phyloP scores from a whole-genome alignment of 169 alveolate species.

The Toxoplasma gondii region DNA sequence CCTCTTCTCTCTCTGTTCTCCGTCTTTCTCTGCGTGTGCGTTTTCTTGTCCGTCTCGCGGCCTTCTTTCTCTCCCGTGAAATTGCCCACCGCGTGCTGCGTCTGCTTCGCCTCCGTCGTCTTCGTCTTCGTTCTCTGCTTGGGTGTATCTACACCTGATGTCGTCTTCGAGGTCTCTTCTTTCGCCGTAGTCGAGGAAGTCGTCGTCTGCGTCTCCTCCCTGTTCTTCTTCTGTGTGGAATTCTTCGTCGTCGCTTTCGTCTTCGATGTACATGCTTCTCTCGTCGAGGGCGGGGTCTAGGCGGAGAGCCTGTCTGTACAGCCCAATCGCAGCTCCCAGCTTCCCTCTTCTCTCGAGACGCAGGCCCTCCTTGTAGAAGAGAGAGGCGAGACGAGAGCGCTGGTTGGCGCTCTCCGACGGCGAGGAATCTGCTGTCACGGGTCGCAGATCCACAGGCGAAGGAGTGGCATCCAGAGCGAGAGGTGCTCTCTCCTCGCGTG shows the following conservation, averaged over 20 bases:
- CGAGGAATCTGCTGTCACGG: not conserved
- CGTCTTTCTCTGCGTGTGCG: not conserved
- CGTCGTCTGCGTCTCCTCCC: not conserved
- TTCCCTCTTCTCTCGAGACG: conserved; percentile 34
- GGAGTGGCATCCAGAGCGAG: not conserved
- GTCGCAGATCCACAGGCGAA: conserved; percentile 1
- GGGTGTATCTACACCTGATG: too few relatives aligned
- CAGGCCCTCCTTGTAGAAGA: conserved; percentile 33
- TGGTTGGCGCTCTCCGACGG: not conserved
- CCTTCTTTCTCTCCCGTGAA: not conserved
- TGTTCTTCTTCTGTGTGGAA: not conserved
- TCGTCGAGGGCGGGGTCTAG: conserved; percentile 46
- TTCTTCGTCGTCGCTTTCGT: not conserved
- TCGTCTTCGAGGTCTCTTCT: not conserved
- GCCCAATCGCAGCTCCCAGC: conserved; percentile 42
- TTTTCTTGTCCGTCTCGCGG: not conserved
- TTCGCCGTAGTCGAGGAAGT: not conserved
- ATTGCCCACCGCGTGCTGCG: not conserved
- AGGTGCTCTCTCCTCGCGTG: not conserved
- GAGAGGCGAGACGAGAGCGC: not conserved
- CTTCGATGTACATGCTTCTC: conserved; percentile 3
- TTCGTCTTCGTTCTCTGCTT: too few relatives aligned
- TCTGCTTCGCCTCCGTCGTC: too few relatives aligned
- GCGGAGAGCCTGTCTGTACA: conserved; percentile 43
- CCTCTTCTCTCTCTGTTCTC: not conserved